Evolutionary conservation across 2,329 filamentous ascomycete genomes (phyloP).

Genomic region (Fusarium tupiense): DNA sequence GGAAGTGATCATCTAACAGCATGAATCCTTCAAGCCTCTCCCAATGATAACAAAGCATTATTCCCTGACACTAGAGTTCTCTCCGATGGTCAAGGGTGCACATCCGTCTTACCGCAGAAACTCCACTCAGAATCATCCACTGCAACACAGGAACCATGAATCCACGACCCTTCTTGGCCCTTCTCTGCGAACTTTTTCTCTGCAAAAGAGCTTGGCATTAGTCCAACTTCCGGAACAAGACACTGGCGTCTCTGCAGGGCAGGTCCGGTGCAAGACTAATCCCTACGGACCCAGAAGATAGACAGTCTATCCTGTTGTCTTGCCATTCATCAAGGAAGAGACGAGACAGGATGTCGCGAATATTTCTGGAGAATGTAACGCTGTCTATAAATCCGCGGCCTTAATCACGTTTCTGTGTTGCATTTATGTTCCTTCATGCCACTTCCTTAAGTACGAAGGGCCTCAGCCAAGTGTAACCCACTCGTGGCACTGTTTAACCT

Average conservation of each 20-base stretch:
- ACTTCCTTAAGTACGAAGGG: neutral
- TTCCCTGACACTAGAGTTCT: neutral
- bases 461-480: neutral
- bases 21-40: neutral
- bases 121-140: constrained; percentile 11
- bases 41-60: neutral
- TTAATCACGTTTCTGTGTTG: neutral
- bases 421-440: neutral
- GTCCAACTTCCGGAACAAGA: constrained; percentile 23
- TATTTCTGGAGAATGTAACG: constrained; percentile 14
- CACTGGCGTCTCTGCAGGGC: neutral
- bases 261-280: neutral
- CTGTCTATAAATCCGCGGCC: constrained; percentile 21
- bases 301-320: neutral
- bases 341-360: neutral
- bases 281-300: constrained; percentile 1
- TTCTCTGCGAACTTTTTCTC: neutral
- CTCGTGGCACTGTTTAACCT: neutral
- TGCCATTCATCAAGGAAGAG: neutral
- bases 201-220: constrained; percentile 20
- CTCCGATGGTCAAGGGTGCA: constrained; percentile 5
- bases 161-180: neutral
- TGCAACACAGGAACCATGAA: neutral
- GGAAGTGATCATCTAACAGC: constrained; percentile 13
- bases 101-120: constrained; percentile 10